Evolutionary conservation across 176 grass and related monocot species (phyloP), one percentile per base, ranked within the genome.

Genomic region (Elaeis guineensis): DNA sequence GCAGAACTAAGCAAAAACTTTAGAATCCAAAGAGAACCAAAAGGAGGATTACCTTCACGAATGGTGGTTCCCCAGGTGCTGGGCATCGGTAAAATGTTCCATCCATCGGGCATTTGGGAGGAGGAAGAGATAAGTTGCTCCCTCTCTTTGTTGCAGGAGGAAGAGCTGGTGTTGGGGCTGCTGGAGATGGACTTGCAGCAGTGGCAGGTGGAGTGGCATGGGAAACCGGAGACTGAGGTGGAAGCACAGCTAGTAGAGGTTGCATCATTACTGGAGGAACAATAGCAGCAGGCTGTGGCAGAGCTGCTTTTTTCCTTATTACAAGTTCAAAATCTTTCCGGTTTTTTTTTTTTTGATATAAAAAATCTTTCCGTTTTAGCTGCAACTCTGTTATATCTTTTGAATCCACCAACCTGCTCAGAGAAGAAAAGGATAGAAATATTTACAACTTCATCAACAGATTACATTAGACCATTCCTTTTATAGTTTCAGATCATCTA

Each of bases 11-110:
- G 12, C 35, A 39, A 39, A 14, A 55, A 17, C 12, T 69, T 69
- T 24, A 20, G 16, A 24, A 25, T 2, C 9, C 57, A 58, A 23
- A 15, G 16, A 25, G 21, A 6, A 21, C 15, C 17, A 15, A 7
- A 28, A 20, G 35, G 11, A 69, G 53, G 17, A 7, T 71, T 59
- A 82, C 79, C 73, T 82, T 72, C 6, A 77, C 30, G 51, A 77
- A 82, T 67, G 79, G 67, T 58, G 73, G 61, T 3, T 69, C 73
- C 19, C 60, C 70, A 62, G 79, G 79, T 16, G 61, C 53, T 24
- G 79, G 67, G 61, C 28, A 59, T 71, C 55, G 59, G 56, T 82
- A 82, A 66, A 82, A 82, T 22, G 79, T 82, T 19, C 79, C 73
- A 8, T 73, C 73, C 79, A 82, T 82, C 14, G 79, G 79, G 54